Evolutionary conservation across 345 rosid genomes (phyloP), one percentile per base, ranked within the genome.

Genomic region (Psidium friedrichsthalianum): DNA sequence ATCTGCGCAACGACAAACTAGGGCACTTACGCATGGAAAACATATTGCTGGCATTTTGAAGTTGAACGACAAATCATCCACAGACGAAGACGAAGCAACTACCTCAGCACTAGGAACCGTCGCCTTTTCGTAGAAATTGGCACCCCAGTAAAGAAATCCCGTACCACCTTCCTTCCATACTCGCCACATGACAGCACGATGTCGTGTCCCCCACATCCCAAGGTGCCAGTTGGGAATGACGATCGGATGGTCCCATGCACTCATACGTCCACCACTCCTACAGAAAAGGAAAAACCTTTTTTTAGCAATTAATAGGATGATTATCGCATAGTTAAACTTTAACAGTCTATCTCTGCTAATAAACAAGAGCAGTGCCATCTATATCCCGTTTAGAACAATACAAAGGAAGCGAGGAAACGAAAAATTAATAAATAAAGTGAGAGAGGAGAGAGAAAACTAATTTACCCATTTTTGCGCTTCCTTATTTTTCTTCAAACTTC

Each of bases 101-200:
- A 97, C 99, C 98, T 97, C 99, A 9, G 98, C 99, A 82, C 98
- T 93, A 76, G 98, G 94, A 91, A 91, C 91, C 5, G 95, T 95
- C 83, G 98, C 99, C 91, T 93, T 95, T 90, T 96, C 99, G 6
- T 97, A 97, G 89, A 97, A 95, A 91, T 95, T 96, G 88, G 98
- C 98, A 85, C 99, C 99, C 99, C 99, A 97, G 52, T 97, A 97
- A 25, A 97, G 86, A 90, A 97, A 97, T 29, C 98, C 98, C 3
- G 96, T 95, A 83, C 98, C 98, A 51, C 98, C 98, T 94, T 97
- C 99, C 93, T 97, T 97, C 99, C 99, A 97, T 8, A 95, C 98
- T 82, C 98, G 98, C 98, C 98, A 93, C 95, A 96, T 94, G 55
- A 97, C 98, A 89, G 98, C 97, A 84, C 98, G 98, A 84, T 97